A percentile compares a stretch with the other conserved stretches of the same genome.
phyloP scores from a whole-genome alignment of 129 eudicot species.

The Tanacetum coccineum region DNA sequence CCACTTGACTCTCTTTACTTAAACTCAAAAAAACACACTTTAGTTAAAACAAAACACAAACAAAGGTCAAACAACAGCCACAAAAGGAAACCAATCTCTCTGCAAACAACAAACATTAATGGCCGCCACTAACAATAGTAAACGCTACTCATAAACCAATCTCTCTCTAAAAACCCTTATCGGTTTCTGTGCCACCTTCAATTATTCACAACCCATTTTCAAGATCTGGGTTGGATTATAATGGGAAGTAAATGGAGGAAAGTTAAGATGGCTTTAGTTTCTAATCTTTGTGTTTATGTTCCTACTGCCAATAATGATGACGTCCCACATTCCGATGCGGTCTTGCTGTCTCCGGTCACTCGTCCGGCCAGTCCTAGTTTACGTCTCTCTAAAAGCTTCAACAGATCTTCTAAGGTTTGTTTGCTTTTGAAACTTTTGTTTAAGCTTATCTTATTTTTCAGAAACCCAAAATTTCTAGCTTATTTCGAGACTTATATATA shows the following conservation, averaged over 20 bases:
- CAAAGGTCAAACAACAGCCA: neutral
- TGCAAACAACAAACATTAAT: constrained; percentile 8
- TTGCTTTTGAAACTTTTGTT: neutral
- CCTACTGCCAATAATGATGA: constrained; percentile 39
- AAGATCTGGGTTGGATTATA: constrained; percentile 20
- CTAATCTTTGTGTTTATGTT: constrained; percentile 59
- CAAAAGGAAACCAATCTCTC: neutral
- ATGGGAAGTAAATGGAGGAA: constrained; percentile 89
- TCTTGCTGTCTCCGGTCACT: constrained; percentile 50
- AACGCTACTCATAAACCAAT: constrained; percentile 10
- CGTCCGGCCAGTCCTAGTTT: constrained; percentile 53
- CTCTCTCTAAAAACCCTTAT: constrained; percentile 29
- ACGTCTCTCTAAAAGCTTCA: constrained; percentile 57
- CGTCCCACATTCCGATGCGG: constrained; percentile 51
- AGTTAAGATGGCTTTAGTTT: constrained; percentile 66
- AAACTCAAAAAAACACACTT: no score
- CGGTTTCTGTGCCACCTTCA: constrained; percentile 39
- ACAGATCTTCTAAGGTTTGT: constrained; percentile 78
- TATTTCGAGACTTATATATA: neutral
- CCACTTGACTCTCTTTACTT: no score
- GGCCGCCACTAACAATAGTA: constrained; percentile 15
- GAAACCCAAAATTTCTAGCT: neutral
- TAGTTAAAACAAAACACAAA: no score
- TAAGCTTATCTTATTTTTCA: no score
- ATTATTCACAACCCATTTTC: constrained; percentile 29